These are phyloP conservation scores for Botrytis sinoallii DNA, from an alignment of 2,329 filamentous ascomycete species.

Conservation along the genomic window DNA sequence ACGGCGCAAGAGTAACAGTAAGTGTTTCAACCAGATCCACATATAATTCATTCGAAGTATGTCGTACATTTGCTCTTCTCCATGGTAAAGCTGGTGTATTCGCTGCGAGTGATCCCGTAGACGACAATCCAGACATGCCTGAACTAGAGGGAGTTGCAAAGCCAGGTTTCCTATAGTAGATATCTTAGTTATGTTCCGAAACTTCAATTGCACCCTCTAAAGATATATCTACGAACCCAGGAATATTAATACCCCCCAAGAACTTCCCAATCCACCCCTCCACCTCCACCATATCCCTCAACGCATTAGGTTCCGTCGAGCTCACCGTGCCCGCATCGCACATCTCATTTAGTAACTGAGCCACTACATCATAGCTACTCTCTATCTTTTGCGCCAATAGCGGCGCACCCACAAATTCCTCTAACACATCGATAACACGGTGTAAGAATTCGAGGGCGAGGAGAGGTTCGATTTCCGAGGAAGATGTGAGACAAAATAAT, in stretches of 20 bases:
- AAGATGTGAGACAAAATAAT: conserved; percentile 80
- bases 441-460: conserved; percentile 93
- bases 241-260: conserved; percentile 80
- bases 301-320: conserved; percentile 88
- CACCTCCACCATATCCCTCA: conserved; percentile 88
- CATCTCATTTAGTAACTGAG: conserved; percentile 91
- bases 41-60: conserved; percentile 96
- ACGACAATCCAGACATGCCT: conserved; percentile 38
- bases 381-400: conserved; percentile 84
- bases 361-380: conserved; percentile 86
- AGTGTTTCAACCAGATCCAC: conserved; percentile 93
- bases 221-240: conserved; percentile 52
- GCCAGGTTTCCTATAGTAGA: conserved; percentile 33
- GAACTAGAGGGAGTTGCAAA: conserved; percentile 33
- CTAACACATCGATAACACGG: conserved; percentile 84
- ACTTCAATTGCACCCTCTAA: not conserved
- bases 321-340: conserved; percentile 88
- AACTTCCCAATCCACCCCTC: conserved; percentile 88
- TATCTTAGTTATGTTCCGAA: not conserved
- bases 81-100: conserved; percentile 68
- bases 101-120: conserved; percentile 37
- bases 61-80: conserved; percentile 86
- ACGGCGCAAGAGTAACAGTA: conserved; percentile 83
- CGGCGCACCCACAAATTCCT: conserved; percentile 90
- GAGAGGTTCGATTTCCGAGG: conserved; percentile 82